Percentiles rank a stretch among this genome's conserved stretches.
Conservation (phyloP, 768 basidiomycete species). For the Hygrophorus russula region DNA sequence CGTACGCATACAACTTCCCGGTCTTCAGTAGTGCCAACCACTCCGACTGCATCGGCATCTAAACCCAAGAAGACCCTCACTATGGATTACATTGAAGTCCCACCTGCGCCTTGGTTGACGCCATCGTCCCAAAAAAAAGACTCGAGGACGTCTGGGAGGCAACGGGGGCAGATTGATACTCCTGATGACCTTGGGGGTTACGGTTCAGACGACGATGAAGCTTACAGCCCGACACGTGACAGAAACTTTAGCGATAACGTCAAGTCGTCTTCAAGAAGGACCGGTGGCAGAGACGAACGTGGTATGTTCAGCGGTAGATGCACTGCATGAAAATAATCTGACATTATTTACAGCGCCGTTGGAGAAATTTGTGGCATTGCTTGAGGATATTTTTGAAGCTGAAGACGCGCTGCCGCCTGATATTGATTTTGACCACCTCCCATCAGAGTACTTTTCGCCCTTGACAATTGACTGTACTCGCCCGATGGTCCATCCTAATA, state of each 20-base stretch:
- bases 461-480: constrained; percentile 44
- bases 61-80: constrained; percentile 27
- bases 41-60: constrained; percentile 10
- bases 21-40: constrained; percentile 10
- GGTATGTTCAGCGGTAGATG: constrained; percentile 34
- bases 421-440: constrained; percentile 35
- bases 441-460: constrained; percentile 53
- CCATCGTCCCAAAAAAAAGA: constrained; percentile 27
- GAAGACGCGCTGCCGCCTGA: constrained; percentile 63
- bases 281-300: constrained; percentile 61
- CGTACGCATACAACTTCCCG: constrained; percentile 30
- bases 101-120: constrained; percentile 34
- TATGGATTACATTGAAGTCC: constrained; percentile 35
- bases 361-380: constrained; percentile 63
- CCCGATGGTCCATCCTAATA: constrained; percentile 45
- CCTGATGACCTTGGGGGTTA: constrained; percentile 44
- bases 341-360: constrained; percentile 36
- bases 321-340: neutral
- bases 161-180: constrained; percentile 20
- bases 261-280: constrained; percentile 44
- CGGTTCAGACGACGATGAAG: constrained; percentile 34
- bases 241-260: constrained; percentile 20
- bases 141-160: constrained; percentile 7
- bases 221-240: constrained; percentile 17
- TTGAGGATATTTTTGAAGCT: constrained; percentile 81